Conservation (phyloP, 2,329 filamentous ascomycete genomes). For the Pyricularia pennisetigena region DNA sequence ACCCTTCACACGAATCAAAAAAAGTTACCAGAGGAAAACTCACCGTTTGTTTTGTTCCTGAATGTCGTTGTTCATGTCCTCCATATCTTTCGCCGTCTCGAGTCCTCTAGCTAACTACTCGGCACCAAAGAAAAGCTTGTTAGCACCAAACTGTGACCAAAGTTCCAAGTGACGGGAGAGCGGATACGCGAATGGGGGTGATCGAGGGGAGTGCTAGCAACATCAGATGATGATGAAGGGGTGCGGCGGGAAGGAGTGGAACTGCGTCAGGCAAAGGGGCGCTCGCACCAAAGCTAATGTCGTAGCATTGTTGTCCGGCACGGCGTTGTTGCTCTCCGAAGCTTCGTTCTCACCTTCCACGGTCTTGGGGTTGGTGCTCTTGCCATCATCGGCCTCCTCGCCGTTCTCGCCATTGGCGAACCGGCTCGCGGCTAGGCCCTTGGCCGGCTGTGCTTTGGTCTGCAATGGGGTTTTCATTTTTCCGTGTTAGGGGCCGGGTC, state of each 20-base stretch:
- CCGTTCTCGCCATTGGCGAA: conserved; percentile 29
- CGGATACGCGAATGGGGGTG: background rate
- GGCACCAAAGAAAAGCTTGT: conserved; percentile 2
- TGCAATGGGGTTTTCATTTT: conserved; percentile 14
- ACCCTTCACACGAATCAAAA: background rate
- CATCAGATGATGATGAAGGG: conserved; percentile 8
- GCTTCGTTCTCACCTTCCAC: conserved; percentile 45
- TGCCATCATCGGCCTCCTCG: conserved; percentile 13
- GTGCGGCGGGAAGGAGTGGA: conserved; percentile 2
- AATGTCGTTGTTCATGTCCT: conserved; percentile 19
- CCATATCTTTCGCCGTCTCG: conserved; percentile 7
- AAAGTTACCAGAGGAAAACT: background rate
- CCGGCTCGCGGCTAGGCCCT: conserved; percentile 44
- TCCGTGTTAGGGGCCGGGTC: background rate
- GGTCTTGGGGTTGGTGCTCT: conserved; percentile 13
- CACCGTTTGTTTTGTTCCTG: conserved; percentile 16
- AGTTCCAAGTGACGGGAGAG: background rate
- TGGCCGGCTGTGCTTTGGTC: conserved; percentile 33
- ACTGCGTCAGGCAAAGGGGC: conserved; percentile 32
- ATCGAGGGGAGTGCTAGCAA: background rate
- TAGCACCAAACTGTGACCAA: conserved; percentile 6
- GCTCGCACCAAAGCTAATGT: conserved; percentile 58
- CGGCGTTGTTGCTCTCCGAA: conserved; percentile 20
- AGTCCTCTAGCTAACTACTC: conserved; percentile 21
- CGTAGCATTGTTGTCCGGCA: conserved; percentile 50